Conservation (phyloP, 192 early-diverging fungal genomes). For the Podila clonocystis region DNA sequence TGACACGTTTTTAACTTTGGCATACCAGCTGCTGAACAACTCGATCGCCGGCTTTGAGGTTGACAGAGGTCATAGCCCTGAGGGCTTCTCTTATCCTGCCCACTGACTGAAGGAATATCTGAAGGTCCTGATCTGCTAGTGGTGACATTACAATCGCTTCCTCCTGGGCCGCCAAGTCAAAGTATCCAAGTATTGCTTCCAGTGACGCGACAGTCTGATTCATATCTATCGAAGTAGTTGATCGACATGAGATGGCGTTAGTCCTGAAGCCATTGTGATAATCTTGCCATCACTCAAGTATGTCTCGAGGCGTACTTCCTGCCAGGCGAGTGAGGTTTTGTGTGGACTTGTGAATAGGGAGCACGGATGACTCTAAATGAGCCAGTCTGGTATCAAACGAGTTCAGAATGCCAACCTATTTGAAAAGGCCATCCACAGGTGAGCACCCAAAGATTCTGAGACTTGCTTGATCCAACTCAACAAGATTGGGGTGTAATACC, state of each 20-base stretch:
- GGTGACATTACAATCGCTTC: slow-evolving; percentile 75
- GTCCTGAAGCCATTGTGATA: not conserved
- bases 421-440: not conserved
- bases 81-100: slow-evolving; percentile 43
- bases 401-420: slow-evolving; percentile 72
- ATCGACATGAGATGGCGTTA: not conserved
- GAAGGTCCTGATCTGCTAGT: slow-evolving; percentile 45
- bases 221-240: slow-evolving; percentile 62
- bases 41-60: slow-evolving; percentile 45
- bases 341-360: slow-evolving; percentile 84
- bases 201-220: slow-evolving; percentile 67
- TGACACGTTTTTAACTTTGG: not conserved
- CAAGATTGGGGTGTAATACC: slow-evolving; percentile 13
- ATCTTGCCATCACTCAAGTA: not conserved
- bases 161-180: slow-evolving; percentile 74
- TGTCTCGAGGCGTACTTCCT: slow-evolving; percentile 65
- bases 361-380: slow-evolving; percentile 77
- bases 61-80: slow-evolving; percentile 41
- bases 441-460: not conserved
- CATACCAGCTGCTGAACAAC: slow-evolving; percentile 42
- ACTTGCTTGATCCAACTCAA: too few species aligned
- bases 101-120: slow-evolving; percentile 34
- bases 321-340: slow-evolving; percentile 75
- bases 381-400: slow-evolving; percentile 80
- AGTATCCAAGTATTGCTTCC: slow-evolving; percentile 70